Evolutionary conservation across 805 yeast species (phyloP).

Genomic region (Blastobotrys mokoenaii): DNA sequence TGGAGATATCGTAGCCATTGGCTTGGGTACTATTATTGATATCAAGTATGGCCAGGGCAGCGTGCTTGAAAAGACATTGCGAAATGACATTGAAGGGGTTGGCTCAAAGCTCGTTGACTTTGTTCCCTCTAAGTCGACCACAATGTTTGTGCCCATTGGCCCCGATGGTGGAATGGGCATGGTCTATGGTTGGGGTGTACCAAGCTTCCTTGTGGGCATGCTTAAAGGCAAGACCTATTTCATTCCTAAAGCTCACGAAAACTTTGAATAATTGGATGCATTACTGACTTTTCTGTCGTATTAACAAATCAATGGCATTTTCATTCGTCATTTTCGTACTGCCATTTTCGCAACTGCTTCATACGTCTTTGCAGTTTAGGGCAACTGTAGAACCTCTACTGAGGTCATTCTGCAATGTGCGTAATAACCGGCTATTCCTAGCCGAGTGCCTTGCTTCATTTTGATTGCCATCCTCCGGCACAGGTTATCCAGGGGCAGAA

Average conservation of each 20-base stretch:
- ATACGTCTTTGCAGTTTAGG: too few relatives aligned
- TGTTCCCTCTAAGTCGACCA: background rate
- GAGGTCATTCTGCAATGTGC: too few relatives aligned
- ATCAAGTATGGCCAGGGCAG: constrained; percentile 7
- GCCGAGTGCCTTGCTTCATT: too few relatives aligned
- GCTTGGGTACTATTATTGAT: constrained; percentile 9
- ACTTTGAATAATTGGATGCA: too few relatives aligned
- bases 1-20: constrained; percentile 15
- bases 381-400: too few relatives aligned
- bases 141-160: constrained; percentile 13
- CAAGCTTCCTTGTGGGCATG: background rate
- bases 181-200: constrained; percentile 9
- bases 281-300: too few relatives aligned
- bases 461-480: too few relatives aligned
- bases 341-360: too few relatives aligned
- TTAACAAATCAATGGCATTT: too few relatives aligned
- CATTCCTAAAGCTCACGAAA: background rate
- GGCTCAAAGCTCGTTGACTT: background rate
- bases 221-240: background rate
- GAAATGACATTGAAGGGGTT: background rate
- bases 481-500: too few relatives aligned
- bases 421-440: too few relatives aligned
- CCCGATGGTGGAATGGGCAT: constrained; percentile 14
- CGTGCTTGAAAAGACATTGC: background rate
- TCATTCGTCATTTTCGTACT: too few relatives aligned